These are phyloP conservation scores for Glycine tomentella DNA, from an alignment of 306 rosid species.

Conservation along the genomic window DNA sequence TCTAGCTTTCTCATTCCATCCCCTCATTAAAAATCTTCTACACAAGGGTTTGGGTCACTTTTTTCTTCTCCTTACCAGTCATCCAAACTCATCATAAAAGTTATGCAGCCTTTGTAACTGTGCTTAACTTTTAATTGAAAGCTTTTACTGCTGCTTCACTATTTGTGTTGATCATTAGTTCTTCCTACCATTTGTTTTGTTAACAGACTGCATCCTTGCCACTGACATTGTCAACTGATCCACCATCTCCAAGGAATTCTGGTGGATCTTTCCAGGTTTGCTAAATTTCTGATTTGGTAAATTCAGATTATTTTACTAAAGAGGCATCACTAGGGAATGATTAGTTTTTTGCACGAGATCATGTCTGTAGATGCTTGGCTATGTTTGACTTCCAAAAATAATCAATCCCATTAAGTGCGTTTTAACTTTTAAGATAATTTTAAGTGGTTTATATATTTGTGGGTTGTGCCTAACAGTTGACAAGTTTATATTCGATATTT, in stretches of 20 bases:
- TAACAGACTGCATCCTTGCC: slow-evolving; percentile 62
- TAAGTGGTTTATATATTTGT: not conserved
- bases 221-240: slow-evolving; percentile 48
- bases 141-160: slow-evolving; percentile 27
- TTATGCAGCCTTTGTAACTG: not conserved
- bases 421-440: too few species aligned
- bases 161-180: slow-evolving; percentile 15
- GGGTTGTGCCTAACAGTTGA: slow-evolving; percentile 23
- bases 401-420: too few species aligned
- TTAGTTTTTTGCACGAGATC: not conserved
- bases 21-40: slow-evolving; percentile 11
- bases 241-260: slow-evolving; percentile 51
- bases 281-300: slow-evolving; percentile 28
- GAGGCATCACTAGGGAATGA: not conserved
- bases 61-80: not conserved
- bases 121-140: slow-evolving; percentile 17
- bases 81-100: not conserved
- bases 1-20: not conserved
- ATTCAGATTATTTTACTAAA: slow-evolving; percentile 5
- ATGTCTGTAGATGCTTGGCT: slow-evolving; percentile 13
- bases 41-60: not conserved
- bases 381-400: too few species aligned
- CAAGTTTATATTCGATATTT: slow-evolving; percentile 7
- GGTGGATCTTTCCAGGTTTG: slow-evolving; percentile 62
- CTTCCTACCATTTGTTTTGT: slow-evolving; percentile 11